Evolutionary conservation across 257 asterid genomes (phyloP), one percentile per base, ranked within the genome.

Genomic region (Solanum chaucha): DNA sequence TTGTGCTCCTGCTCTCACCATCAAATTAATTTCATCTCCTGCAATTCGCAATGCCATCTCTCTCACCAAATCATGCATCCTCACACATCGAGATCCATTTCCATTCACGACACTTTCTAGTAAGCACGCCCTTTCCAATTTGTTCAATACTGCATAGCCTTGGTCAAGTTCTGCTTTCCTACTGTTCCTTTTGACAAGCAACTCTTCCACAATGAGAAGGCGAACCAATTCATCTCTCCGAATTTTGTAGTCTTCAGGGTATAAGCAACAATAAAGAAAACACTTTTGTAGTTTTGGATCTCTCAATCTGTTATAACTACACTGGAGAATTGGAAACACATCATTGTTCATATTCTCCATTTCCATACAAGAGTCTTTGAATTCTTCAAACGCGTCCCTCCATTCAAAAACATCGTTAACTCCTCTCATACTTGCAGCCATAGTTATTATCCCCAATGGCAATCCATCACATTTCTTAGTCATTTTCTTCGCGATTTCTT

Each of bases 361-460:
- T 24, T 87, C 89, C 88, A 80, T 78, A 35, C 87, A 87, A 17
- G 82, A 89, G 82, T 72, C 84, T 28, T 67, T 86, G 73, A 89
- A 48, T 85, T 91, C 89, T 85, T 91, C 86, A 28, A 81, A 81
- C 3, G 89, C 87, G 0, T 87, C 92, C 86, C 88, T 88, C 92
- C 90, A 88, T 36, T 88, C 90, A 71, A 86, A 89, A 80, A 90
- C 78, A 81, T 85, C 89, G 19, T 44, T 73, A 67, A 81, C 86
- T 36, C 88, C 89, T 41, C 88, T 88, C 89, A 80, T 90, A 89
- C 92, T 87, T 87, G 90, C 89, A 72, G 88, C 88, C 82, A 87
- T 71, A 6, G 88, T 82, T 6, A 85, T 73, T 35, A 88, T 46
- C 1, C 88, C 92, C 11, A 90, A 72, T 30, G 92, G 90, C 83